These are phyloP conservation scores for Sphagnurus paluster DNA, from an alignment of 1,284 basidiomycete species.

Conservation along the genomic window DNA sequence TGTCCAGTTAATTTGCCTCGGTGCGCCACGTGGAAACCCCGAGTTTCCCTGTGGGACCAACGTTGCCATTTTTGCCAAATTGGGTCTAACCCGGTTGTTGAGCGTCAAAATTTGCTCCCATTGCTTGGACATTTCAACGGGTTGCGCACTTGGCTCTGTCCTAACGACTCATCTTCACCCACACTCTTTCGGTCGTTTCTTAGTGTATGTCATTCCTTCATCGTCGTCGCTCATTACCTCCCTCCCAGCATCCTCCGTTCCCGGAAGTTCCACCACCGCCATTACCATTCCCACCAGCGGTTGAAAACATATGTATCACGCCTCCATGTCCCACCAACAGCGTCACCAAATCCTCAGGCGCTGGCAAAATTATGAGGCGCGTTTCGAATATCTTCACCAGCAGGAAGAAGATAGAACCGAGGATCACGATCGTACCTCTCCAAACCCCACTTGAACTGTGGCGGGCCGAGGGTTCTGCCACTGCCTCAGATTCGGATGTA, in stretches of 20 bases:
- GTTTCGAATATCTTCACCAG: slow-evolving; percentile 18
- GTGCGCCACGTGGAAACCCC: slow-evolving; percentile 1
- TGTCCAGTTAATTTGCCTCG: not conserved
- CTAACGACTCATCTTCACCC: slow-evolving; percentile 1
- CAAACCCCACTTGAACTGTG: not conserved
- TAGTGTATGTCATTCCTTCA: slow-evolving; percentile 20
- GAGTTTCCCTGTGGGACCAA: slow-evolving; percentile 6
- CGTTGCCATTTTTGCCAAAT: slow-evolving; percentile 19
- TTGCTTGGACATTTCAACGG: not conserved
- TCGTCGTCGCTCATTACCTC: slow-evolving; percentile 17
- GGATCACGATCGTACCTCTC: slow-evolving; percentile 3
- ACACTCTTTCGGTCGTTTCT: not conserved
- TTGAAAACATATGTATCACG: slow-evolving; percentile 16
- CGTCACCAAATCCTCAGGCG: slow-evolving; percentile 8
- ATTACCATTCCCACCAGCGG: slow-evolving; percentile 18
- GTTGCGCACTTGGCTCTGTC: not conserved
- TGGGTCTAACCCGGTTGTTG: slow-evolving; percentile 14
- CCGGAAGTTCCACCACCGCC: slow-evolving; percentile 6
- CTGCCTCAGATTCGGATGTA: slow-evolving; percentile 28
- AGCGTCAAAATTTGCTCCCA: slow-evolving; percentile 11
- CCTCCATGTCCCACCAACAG: slow-evolving; percentile 5
- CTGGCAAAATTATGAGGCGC: slow-evolving; percentile 19
- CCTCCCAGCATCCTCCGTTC: slow-evolving; percentile 3
- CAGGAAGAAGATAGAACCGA: slow-evolving; percentile 13
- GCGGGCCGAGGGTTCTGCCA: slow-evolving; percentile 14